Percentiles rank a stretch among this genome's conserved stretches.
phyloP scores from a whole-genome alignment of 148 eudicot species.

The Chenopodium berlandieri region DNA sequence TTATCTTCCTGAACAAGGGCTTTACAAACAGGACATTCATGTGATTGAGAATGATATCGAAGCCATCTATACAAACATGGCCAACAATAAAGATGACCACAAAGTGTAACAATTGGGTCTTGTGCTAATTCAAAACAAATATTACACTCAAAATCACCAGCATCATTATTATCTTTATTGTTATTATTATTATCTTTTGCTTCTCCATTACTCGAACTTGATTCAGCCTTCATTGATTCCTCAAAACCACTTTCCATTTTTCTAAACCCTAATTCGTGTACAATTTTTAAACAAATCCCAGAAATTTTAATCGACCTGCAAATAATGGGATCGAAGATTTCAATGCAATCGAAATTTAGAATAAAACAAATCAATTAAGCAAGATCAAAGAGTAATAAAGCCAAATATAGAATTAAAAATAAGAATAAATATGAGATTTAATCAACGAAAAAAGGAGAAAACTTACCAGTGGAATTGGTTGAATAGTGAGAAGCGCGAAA shows the following conservation, averaged over 20 bases:
- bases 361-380: too few relatives aligned
- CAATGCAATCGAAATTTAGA: not conserved
- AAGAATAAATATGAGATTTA: not conserved
- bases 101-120: conserved; percentile 71
- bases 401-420: too few relatives aligned
- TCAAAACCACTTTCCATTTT: conserved; percentile 44
- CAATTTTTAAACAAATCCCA: not conserved
- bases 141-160: conserved; percentile 80
- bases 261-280: conserved; percentile 21
- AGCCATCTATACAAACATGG: conserved; percentile 80
- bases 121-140: conserved; percentile 81
- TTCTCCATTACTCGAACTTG: conserved; percentile 20
- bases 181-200: conserved; percentile 5
- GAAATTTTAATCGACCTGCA: too few relatives aligned
- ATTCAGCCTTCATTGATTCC: conserved; percentile 29
- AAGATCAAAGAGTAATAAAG: too few relatives aligned
- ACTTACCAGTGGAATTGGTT: conserved; percentile 8
- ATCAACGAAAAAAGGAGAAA: not conserved
- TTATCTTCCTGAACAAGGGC: conserved; percentile 64
- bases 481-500: not conserved
- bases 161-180: conserved; percentile 33
- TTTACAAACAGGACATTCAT: conserved; percentile 86
- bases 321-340: not conserved
- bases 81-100: conserved; percentile 81
- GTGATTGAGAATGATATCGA: conserved; percentile 58